These are phyloP conservation scores for Kitagawia praeruptora DNA, from an alignment of 129 eudicot genomes.

Conservation along the genomic window DNA sequence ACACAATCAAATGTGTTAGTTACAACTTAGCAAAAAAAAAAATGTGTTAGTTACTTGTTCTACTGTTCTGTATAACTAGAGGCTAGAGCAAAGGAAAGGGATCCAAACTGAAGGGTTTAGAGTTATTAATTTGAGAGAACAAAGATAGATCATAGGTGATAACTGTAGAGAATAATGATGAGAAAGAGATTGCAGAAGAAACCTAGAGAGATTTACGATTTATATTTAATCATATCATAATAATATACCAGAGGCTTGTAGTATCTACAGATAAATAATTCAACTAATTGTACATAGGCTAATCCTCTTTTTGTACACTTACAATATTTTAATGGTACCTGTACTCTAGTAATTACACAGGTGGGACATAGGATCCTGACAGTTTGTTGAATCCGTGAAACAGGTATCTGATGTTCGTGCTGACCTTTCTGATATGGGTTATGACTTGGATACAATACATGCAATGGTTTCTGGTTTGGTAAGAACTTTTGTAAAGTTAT, in stretches of 20 bases:
- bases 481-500: conserved; percentile 22
- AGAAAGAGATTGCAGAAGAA: background rate
- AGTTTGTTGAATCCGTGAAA: conserved; percentile 22
- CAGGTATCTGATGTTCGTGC: conserved; percentile 68
- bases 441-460: conserved; percentile 48
- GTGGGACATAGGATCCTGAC: background rate
- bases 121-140: background rate
- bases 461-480: conserved; percentile 77
- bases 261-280: background rate
- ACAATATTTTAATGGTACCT: background rate
- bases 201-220: background rate
- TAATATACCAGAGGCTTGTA: background rate
- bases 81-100: background rate
- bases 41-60: background rate
- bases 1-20: background rate
- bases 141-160: background rate
- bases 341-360: background rate
- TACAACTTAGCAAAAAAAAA: too few species aligned
- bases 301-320: background rate
- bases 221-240: background rate
- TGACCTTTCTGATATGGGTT: conserved; percentile 62
- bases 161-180: background rate
- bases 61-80: background rate
- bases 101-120: background rate
- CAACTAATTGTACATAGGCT: background rate